Base-by-base conservation (phyloP, 148 eudicot genomes). In the Tetragonia tetragonoides region DNA sequence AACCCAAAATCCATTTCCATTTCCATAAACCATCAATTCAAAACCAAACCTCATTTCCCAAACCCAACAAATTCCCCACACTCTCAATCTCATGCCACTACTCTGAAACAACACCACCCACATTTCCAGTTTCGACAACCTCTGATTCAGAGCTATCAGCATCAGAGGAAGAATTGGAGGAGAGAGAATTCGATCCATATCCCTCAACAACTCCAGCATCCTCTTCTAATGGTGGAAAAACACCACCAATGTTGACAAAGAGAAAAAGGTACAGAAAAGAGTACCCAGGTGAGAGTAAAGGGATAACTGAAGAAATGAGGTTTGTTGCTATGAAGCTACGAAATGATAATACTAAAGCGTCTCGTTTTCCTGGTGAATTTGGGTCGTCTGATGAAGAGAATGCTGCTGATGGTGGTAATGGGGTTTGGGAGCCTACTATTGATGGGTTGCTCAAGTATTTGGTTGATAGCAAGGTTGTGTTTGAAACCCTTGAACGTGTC, bases 301-400 rank as follows among this genome's bases (percentile, higher is more conserved):
- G 99, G 8, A 95, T 95, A 12, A 86, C 90, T 3, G 99, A 91
- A 83, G 99, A 92, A 77, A 82, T 95, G 94, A 84, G 98, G 81
- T 95, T 95, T 63, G 94, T 95, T 49, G 97, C 94, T 21, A 95
- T 95, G 98, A 95, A 85, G 77, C 90, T 95, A 7, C 87, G 88
- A 17, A 89, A 93, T 68, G 77, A 39, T 28, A 28, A 28, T 28
- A 28, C 1, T 28, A 81, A 83, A 41, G 86, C 87, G 60, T 79
- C 77, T 21, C 14, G 79, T 39, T 63, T 46, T 24, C 12, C 47
- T 3, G 37, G 54, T 61, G 72, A n/a, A 42, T 66, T 68, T 54
- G 44, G 37, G 23, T 14, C 37, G 53, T 71, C 41, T 0, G 82
- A 75, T 57, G 82, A 42, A 2, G 82, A 23, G 18, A 69, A 80